Conservation (phyloP, 495 filamentous ascomycete genomes). For the Pyrenula massariospora region DNA sequence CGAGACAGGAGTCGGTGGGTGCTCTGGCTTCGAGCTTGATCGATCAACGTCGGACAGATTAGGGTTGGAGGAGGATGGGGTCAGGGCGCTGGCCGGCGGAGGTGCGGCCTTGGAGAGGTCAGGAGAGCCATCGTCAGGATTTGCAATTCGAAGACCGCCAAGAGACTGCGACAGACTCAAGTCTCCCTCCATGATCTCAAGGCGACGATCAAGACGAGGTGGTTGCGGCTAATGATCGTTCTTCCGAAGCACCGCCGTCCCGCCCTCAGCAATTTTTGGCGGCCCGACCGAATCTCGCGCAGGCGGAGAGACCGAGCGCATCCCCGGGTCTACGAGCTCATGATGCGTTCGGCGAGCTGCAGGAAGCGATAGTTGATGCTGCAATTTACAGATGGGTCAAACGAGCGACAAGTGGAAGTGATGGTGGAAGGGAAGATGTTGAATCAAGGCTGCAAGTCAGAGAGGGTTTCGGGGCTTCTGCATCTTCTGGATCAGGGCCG, state of each 20-base stretch:
- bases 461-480: background rate
- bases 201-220: slow-evolving; percentile 1
- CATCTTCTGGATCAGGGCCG: background rate
- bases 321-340: background rate
- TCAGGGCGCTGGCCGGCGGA: slow-evolving; percentile 12
- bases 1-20: slow-evolving; percentile 2
- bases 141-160: slow-evolving; percentile 92
- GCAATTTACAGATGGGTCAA: background rate
- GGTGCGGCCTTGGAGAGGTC: slow-evolving; percentile 33
- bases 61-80: slow-evolving; percentile 10
- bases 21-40: background rate
- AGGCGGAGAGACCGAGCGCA: background rate
- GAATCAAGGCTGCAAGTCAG: background rate
- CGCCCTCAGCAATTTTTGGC: background rate
- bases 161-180: slow-evolving; percentile 85
- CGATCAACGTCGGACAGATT: slow-evolving; percentile 2
- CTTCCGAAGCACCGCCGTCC: background rate
- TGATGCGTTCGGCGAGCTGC: background rate
- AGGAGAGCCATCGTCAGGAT: slow-evolving; percentile 75
- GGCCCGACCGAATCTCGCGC: background rate
- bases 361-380: background rate
- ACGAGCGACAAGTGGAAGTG: background rate
- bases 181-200: slow-evolving; percentile 72
- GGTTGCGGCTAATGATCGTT: background rate
- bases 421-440: background rate